These are phyloP conservation scores for Plasmodium reichenowi DNA, from an alignment of 169 alveolate species.

Conservation along the genomic window DNA sequence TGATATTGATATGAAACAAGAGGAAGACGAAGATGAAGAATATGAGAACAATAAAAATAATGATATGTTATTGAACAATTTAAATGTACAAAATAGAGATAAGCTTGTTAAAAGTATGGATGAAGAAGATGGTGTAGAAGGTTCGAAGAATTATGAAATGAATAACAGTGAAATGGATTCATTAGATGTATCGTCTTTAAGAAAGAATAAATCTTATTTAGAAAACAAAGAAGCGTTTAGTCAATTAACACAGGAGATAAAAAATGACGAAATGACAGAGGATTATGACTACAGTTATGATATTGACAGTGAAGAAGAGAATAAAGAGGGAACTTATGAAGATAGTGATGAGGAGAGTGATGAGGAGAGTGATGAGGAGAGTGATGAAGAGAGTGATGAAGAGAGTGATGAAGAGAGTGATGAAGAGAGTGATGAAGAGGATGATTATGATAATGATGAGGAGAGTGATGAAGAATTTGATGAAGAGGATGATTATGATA, in stretches of 20 bases:
- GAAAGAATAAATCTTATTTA: background rate
- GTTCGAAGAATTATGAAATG: background rate
- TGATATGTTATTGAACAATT: conserved; percentile 1
- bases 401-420: background rate
- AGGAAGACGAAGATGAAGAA: conserved; percentile 4
- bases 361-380: background rate
- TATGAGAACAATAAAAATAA: conserved; percentile 4
- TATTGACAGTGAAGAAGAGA: background rate
- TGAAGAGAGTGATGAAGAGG: conserved; percentile 1
- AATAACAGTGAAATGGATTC: background rate
- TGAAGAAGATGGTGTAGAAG: conserved; percentile 12
- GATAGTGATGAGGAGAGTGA: background rate
- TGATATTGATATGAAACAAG: conserved; percentile 3
- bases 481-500: conserved; percentile 1
- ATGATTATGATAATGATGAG: background rate
- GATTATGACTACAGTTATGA: conserved; percentile 11
- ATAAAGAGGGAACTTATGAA: background rate
- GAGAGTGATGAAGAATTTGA: background rate
- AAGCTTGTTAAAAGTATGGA: background rate
- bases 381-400: background rate
- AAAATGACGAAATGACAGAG: conserved; percentile 11
- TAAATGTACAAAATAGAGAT: background rate
- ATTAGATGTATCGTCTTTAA: background rate
- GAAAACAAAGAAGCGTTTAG: conserved; percentile 14
- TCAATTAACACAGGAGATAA: background rate